These are phyloP conservation scores for Primulina tabacum DNA, from an alignment of 257 asterid genomes.

Conservation along the genomic window DNA sequence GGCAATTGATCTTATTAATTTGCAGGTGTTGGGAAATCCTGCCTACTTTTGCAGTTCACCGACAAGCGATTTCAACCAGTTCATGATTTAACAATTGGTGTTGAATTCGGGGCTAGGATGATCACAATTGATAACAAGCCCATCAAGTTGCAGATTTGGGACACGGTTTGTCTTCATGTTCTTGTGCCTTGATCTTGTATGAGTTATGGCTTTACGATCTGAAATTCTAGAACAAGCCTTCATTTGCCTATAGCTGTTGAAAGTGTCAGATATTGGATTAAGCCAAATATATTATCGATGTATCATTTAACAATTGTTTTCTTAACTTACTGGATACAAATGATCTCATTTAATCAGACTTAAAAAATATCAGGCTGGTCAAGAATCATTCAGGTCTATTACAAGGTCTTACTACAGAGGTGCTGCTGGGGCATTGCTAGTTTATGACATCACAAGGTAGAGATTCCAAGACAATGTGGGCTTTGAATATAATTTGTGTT, in stretches of 20 bases:
- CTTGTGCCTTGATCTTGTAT: not conserved
- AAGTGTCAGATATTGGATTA: not conserved
- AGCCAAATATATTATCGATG: not conserved
- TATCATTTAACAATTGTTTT: not conserved
- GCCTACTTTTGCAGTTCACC: conserved; percentile 75
- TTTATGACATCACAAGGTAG: conserved; percentile 89
- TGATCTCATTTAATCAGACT: not conserved
- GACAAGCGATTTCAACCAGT: conserved; percentile 84
- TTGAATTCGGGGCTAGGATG: conserved; percentile 74
- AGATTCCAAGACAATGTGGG: not conserved
- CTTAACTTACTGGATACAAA: not conserved
- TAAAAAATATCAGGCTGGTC: conserved; percentile 64
- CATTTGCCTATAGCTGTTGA: not conserved
- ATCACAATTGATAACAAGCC: conserved; percentile 68
- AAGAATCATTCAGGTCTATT: conserved; percentile 76
- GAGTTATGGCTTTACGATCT: conserved; percentile 13
- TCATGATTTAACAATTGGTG: conserved; percentile 80
- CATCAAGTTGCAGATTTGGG: conserved; percentile 79
- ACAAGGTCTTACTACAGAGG: conserved; percentile 81
- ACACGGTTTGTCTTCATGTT: conserved; percentile 52
- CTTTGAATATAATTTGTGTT: conserved; percentile 1
- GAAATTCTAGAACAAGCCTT: conserved; percentile 3
- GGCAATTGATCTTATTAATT: conserved; percentile 12
- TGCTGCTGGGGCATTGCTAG: conserved; percentile 83
- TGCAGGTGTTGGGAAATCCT: conserved; percentile 86